Conservation (phyloP, 257 asterid genomes). For the Fraxinus pennsylvanica region DNA sequence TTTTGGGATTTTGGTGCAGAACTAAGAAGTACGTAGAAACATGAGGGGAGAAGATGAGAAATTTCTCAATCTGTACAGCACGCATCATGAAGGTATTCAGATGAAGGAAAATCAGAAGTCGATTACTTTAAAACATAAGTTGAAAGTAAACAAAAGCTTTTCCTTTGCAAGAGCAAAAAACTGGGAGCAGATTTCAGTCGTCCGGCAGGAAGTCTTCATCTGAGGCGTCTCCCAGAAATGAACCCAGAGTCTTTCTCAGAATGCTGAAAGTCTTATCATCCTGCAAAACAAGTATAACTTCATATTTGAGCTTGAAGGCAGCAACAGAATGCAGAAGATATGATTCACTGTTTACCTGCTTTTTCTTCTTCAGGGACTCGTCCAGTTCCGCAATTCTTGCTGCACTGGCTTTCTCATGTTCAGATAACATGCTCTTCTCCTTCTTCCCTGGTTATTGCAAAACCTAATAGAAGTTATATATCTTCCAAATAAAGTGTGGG, state of each 20-base stretch:
- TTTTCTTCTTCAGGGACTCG: slow-evolving; percentile 91
- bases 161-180: not conserved
- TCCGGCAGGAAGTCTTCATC: slow-evolving; percentile 90
- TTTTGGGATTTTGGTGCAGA: not conserved
- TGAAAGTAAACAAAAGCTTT: slow-evolving; percentile 9
- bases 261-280: slow-evolving; percentile 90
- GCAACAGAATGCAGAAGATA: slow-evolving; percentile 16
- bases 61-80: slow-evolving; percentile 4
- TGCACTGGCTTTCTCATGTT: slow-evolving; percentile 64
- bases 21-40: not conserved
- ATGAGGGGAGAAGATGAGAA: not conserved
- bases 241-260: slow-evolving; percentile 76
- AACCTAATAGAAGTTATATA: not conserved
- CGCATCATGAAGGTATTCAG: not conserved
- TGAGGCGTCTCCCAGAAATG: slow-evolving; percentile 85
- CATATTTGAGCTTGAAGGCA: slow-evolving; percentile 1
- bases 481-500: slow-evolving; percentile 13
- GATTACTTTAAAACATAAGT: slow-evolving; percentile 5
- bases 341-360: slow-evolving; percentile 54
- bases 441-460: slow-evolving; percentile 65
- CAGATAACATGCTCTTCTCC: slow-evolving; percentile 76
- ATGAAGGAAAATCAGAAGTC: not conserved
- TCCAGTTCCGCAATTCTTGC: slow-evolving; percentile 75
- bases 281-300: slow-evolving; percentile 44
- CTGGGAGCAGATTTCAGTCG: slow-evolving; percentile 35